These are phyloP conservation scores for Salix caprea DNA, from an alignment of 345 rosid species.

Conservation along the genomic window DNA sequence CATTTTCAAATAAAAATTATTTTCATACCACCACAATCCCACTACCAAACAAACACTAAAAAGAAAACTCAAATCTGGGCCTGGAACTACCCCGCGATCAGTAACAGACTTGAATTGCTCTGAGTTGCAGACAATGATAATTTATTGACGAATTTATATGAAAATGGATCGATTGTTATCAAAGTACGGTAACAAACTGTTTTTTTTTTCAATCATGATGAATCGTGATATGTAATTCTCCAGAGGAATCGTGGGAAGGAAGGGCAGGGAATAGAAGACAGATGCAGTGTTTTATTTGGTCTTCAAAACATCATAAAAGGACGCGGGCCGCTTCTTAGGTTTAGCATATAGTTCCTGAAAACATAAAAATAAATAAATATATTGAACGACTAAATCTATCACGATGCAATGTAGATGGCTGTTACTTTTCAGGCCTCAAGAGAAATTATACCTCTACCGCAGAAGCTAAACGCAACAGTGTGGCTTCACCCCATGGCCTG, in stretches of 20 bases:
- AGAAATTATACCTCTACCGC: conserved; percentile 54
- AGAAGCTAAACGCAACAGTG: conserved; percentile 59
- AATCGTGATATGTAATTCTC: background rate
- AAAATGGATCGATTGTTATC: background rate
- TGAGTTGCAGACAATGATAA: background rate
- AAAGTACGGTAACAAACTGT: background rate
- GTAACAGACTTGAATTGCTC: too few species aligned
- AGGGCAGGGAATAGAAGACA: background rate
- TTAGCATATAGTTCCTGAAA: conserved; percentile 53
- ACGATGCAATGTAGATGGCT: background rate
- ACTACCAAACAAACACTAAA: background rate
- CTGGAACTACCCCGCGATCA: too few species aligned
- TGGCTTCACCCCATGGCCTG: conserved; percentile 84
- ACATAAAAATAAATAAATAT: background rate
- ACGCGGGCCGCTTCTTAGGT: conserved; percentile 57
- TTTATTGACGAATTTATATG: background rate
- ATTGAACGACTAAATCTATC: background rate
- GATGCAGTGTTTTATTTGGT: conserved; percentile 7
- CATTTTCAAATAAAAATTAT: too few species aligned
- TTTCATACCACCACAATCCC: too few species aligned
- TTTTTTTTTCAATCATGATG: background rate
- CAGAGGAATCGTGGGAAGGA: background rate
- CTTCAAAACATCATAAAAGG: conserved; percentile 54
- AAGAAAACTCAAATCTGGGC: background rate
- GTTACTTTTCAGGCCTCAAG: background rate